Evolutionary conservation across 495 filamentous ascomycete genomes (phyloP).

Genomic region (Hypoxylon cercidicola): DNA sequence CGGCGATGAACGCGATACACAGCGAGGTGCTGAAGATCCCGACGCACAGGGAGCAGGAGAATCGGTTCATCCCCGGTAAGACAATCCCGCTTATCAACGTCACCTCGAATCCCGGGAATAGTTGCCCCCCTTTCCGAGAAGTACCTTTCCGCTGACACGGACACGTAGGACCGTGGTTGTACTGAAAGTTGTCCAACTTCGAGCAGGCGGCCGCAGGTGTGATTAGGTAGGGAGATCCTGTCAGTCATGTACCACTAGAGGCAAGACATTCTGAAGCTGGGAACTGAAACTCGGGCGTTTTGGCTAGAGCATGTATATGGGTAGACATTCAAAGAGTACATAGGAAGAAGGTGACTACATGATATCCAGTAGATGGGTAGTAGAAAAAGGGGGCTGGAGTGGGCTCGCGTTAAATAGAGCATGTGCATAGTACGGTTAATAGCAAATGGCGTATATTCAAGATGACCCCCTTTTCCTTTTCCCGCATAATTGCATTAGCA

Average conservation of each 20-base stretch:
- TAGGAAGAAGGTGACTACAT: no score
- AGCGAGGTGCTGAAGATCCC: slow-evolving; percentile 55
- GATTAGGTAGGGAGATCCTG: slow-evolving; percentile 10
- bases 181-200: slow-evolving; percentile 12
- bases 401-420: no score
- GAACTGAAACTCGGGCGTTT: slow-evolving; percentile 5
- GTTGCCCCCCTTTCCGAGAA: slow-evolving; percentile 2
- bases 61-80: slow-evolving; percentile 47
- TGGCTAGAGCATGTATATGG: background rate
- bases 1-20: slow-evolving; percentile 54
- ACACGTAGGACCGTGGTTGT: slow-evolving; percentile 39
- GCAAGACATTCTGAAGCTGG: slow-evolving; percentile 11
- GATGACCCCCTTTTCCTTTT: background rate
- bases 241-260: slow-evolving; percentile 11
- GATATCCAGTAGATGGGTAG: no score
- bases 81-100: background rate
- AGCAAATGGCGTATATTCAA: no score
- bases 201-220: slow-evolving; percentile 15
- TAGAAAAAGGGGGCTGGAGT: no score
- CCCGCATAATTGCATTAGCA: no score
- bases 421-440: no score
- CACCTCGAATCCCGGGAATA: slow-evolving; percentile 1
- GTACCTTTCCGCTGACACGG: slow-evolving; percentile 6
- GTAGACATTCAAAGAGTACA: background rate
- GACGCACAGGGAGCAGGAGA: slow-evolving; percentile 45